phyloP scores from a whole-genome alignment of 371 early-diverging fungal species.

The Mucor piriformis region DNA sequence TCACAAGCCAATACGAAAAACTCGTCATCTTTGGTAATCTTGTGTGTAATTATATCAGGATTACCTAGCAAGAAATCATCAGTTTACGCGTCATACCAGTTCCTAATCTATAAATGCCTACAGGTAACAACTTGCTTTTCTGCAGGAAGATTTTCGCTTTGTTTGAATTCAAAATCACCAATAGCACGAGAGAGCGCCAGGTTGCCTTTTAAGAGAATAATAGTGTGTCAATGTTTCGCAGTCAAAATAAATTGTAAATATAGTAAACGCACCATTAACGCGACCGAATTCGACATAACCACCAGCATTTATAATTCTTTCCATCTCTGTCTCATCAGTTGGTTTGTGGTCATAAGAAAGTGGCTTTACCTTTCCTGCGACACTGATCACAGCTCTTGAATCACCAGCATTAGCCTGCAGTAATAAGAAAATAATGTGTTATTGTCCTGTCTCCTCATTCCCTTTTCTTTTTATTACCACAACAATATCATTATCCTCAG shows the following conservation, averaged over 20 bases:
- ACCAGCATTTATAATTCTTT: slow-evolving; percentile 84
- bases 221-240: background rate
- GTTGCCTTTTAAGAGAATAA: slow-evolving; percentile 55
- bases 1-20: slow-evolving; percentile 94
- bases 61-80: slow-evolving; percentile 11
- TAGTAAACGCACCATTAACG: slow-evolving; percentile 81
- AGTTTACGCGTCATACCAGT: background rate
- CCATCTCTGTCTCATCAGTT: slow-evolving; percentile 70
- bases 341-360: slow-evolving; percentile 96
- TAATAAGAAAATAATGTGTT: background rate
- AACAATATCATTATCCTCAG: slow-evolving; percentile 28
- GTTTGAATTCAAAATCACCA: slow-evolving; percentile 96
- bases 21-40: slow-evolving; percentile 73
- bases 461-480: slow-evolving; percentile 19
- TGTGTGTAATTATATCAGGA: slow-evolving; percentile 76
- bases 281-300: slow-evolving; percentile 95
- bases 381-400: slow-evolving; percentile 83
- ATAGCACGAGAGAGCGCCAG: slow-evolving; percentile 93
- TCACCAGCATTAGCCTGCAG: slow-evolving; percentile 87
- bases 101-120: slow-evolving; percentile 15
- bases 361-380: slow-evolving; percentile 67
- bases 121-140: slow-evolving; percentile 89
- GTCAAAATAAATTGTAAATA: background rate
- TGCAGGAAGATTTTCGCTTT: slow-evolving; percentile 67
- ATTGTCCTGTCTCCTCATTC: background rate